Base-by-base conservation (phyloP, 2,329 filamentous ascomycete genomes). In the Epichloe coenophiala region DNA sequence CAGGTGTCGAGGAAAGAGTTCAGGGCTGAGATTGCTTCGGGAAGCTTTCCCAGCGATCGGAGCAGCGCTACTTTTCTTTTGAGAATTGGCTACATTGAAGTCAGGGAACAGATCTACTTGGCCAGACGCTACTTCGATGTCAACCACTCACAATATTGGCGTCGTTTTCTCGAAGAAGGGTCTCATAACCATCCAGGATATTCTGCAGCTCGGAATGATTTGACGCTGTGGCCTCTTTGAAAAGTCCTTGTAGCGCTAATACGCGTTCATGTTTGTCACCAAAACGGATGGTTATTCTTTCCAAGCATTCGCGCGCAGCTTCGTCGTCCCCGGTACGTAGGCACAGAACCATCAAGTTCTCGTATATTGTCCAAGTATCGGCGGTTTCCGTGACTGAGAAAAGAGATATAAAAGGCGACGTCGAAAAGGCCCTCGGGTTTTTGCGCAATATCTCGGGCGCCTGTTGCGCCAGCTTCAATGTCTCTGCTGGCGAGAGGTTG, bases 11-110 rank as follows among this genome's bases (percentile, higher is more conserved):
- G 71, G 31, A 97, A 75, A 51, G 82, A 76, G 54, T 83, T 81
- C 52, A 97, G 69, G 31, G 84, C 81, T 35, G 79, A 70, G 43
- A 90, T 85, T 1, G 93, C 87, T 55, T 96, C 88, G 1, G 77
- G 61, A 1, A 72, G 71, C 59, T 80, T 81, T 33, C 81, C 82
- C 65, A 94, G 75, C 31, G 84, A 85, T 58, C 82, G 81, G 52
- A 97, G 71, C 37, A 97, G 75, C 5, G 89, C 86, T 53, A 91
- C 80, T 44, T 86, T 80, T 55, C 93, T 78, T 71, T 98, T 98
- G 41, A 84, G 75, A 54, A 98, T 82, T 52, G 87, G 85, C 86
- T 91, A 36, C 15, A 17, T 9, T 12, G 11, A 37, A 43, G 55
- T 66, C 50, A 67, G 60, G 50, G 23, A 35, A 11, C 44, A 19